Evolutionary conservation across 2,329 filamentous ascomycete genomes (phyloP), one percentile per base, ranked within the genome.

Genomic region (Lasiodiplodia citricola): DNA sequence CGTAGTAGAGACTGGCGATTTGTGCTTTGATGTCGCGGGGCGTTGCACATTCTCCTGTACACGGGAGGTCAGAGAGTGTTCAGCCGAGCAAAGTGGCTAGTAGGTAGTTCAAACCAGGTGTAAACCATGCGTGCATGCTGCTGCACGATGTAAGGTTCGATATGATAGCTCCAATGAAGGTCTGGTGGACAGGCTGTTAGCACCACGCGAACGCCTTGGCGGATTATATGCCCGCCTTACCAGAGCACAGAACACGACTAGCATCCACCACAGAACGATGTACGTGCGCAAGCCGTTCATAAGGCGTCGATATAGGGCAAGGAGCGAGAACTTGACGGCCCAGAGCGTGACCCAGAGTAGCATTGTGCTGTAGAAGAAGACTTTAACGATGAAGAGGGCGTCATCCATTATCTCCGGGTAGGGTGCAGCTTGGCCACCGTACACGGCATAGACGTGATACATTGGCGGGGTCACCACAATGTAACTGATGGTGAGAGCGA

Each of bases 271-370:
- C 56, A 79, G 72, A 35, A 72, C 75, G 28, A 76, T 73, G 47
- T 80, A 79, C 2, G 74, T 70, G 2, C 71, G 73, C 18, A 80
- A 72, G 1, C 79, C 79, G 8, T 69, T 70, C 62, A 82, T 72
- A 18, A 82, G 70, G 25, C 77, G 75, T 55, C 78, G 78, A 71
- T 82, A 82, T 55, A 83, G 74, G 18, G 77, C 74, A 62, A 83
- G 72, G 41, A 83, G 72, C 5, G 77, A 79, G 25, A 81, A 75
- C 69, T 83, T 83, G 64, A 81, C 77, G 44, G 78, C 74, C 79
- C 79, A 82, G 5, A 83, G 74, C 21, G 76, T 77, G 7, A 77
- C 70, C 79, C 80, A 82, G 62, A 81, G 77, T 25, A 79, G 73
- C 55, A 81, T 75, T 4, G 77, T 78, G 21, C 77, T 79, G 11